phyloP scores from a whole-genome alignment of 495 filamentous ascomycete genomes.

The Penicillium goetzii region DNA sequence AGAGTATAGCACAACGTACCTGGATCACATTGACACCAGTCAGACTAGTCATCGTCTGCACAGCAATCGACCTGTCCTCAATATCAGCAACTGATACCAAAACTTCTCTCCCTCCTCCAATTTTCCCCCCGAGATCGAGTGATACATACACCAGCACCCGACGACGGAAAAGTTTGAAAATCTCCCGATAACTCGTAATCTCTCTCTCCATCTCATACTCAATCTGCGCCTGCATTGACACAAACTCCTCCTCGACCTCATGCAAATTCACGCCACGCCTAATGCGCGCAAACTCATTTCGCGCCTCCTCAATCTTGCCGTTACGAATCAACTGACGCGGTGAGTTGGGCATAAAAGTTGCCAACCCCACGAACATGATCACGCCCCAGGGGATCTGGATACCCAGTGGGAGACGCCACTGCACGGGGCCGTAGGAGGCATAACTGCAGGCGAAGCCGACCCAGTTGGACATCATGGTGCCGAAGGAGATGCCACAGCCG shows the following conservation, averaged over 20 bases:
- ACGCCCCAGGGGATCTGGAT: conserved; percentile 64
- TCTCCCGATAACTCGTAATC: conserved; percentile 55
- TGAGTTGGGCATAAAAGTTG: conserved; percentile 63
- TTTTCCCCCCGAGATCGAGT: not conserved
- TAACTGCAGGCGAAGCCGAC: conserved; percentile 60
- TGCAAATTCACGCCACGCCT: conserved; percentile 50
- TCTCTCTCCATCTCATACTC: conserved; percentile 64
- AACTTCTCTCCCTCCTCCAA: not conserved
- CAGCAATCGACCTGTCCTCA: conserved; percentile 50
- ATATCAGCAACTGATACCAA: not conserved
- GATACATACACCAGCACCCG: conserved; percentile 51
- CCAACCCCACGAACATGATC: conserved; percentile 57
- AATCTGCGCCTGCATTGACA: conserved; percentile 59
- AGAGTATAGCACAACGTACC: conserved; percentile 30
- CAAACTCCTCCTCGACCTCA: conserved; percentile 58
- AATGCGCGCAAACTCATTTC: conserved; percentile 53
- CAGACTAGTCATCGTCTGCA: conserved; percentile 61
- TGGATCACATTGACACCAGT: conserved; percentile 62
- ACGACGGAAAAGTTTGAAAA: conserved; percentile 55
- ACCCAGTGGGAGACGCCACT: conserved; percentile 61
- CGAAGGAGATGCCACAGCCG: conserved; percentile 61
- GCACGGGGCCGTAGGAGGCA: conserved; percentile 55
- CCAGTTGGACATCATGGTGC: conserved; percentile 63
- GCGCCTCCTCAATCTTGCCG: conserved; percentile 56
- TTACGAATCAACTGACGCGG: conserved; percentile 58